A percentile compares a stretch with the other conserved stretches of the same genome.
These are phyloP conservation scores for Fusarium stilboides DNA, from an alignment of 2,329 filamentous ascomycete genomes.

Conservation along the genomic window DNA sequence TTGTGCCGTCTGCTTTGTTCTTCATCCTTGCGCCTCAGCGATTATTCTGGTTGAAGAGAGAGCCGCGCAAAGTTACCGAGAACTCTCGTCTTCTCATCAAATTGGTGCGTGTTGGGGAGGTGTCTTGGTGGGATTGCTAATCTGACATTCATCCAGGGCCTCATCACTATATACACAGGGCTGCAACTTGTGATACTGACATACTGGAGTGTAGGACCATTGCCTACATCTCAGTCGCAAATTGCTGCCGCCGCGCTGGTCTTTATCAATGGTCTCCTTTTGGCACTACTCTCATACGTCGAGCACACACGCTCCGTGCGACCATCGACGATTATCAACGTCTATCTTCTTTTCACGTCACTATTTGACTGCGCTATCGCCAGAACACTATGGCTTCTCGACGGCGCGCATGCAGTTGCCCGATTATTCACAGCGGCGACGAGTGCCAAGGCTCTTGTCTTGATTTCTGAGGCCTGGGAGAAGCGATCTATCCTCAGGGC, in stretches of 20 bases:
- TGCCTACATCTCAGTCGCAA: constrained; percentile 1
- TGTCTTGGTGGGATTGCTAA: neutral
- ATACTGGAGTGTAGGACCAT: constrained; percentile 14
- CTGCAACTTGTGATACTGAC: constrained; percentile 13
- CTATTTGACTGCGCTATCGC: constrained; percentile 20
- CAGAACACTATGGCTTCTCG: constrained; percentile 16
- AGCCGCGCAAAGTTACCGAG: constrained; percentile 12
- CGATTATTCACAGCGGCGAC: constrained; percentile 14
- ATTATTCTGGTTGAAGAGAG: constrained; percentile 10
- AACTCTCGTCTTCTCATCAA: constrained; percentile 22
- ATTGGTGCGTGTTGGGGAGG: neutral
- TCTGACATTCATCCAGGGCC: neutral
- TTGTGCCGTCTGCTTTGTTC: constrained; percentile 23
- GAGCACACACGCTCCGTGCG: constrained; percentile 30
- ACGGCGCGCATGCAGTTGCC: constrained; percentile 5
- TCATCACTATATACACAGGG: constrained; percentile 14
- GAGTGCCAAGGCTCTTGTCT: constrained; percentile 12
- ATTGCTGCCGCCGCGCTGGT: constrained; percentile 23
- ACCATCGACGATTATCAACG: constrained; percentile 29
- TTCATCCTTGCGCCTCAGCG: constrained; percentile 15
- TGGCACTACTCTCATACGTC: constrained; percentile 18
- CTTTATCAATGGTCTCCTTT: constrained; percentile 20
- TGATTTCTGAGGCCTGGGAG: constrained; percentile 23
- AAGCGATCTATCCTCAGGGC: constrained; percentile 24
- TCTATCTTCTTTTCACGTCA: constrained; percentile 22